Evolutionary conservation across 2,329 filamentous ascomycete species (phyloP).

Genomic region (Penicillium italicum): DNA sequence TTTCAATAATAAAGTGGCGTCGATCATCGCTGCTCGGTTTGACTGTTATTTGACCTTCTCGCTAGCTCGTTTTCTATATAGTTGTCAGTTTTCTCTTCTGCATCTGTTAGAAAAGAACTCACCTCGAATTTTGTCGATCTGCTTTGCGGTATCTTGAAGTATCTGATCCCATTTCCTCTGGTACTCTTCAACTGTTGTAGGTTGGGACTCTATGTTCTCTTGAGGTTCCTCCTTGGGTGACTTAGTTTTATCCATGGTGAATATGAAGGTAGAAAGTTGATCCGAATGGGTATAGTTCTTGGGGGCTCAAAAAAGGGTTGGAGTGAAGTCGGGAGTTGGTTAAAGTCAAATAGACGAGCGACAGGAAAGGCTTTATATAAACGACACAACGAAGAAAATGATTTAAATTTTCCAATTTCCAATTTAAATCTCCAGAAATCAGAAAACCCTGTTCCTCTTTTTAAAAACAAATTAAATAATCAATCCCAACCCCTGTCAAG

Average conservation of each 20-base stretch:
- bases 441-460: neutral
- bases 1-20: neutral
- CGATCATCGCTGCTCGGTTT: constrained; percentile 2
- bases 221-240: neutral
- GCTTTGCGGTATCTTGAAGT: constrained; percentile 6
- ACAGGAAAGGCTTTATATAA: constrained; percentile 8
- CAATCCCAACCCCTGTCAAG: neutral
- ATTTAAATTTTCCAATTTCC: too few relatives aligned
- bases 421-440: neutral
- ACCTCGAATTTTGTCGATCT: constrained; percentile 12
- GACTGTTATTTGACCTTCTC: neutral
- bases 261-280: neutral
- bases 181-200: constrained; percentile 3
- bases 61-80: constrained; percentile 9
- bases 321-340: neutral
- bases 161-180: constrained; percentile 11
- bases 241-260: constrained; percentile 4
- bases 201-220: neutral
- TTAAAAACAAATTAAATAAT: neutral
- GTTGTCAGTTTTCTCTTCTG: constrained; percentile 6
- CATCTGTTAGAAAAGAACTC: constrained; percentile 2
- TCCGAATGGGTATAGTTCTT: neutral
- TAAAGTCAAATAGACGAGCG: neutral
- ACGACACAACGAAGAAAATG: neutral
- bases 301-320: neutral